Percentiles rank a stretch among this genome's conserved stretches.
Conservation (phyloP, 441 rosid genomes). For the Populus hybrid region DNA sequence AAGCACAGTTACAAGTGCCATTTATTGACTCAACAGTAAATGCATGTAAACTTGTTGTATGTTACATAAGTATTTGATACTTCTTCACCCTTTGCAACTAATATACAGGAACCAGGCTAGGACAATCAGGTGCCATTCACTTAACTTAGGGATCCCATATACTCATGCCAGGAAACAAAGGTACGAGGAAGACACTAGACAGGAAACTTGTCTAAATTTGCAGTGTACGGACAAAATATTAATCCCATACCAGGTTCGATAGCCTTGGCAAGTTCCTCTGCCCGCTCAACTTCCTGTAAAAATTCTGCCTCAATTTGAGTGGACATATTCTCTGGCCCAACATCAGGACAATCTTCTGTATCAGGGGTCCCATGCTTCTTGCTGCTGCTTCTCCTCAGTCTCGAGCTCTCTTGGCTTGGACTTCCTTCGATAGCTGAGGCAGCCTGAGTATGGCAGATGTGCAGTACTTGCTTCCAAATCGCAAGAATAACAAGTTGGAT, state of each 20-base stretch:
- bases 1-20: background rate
- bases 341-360: slow-evolving; percentile 34
- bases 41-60: background rate
- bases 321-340: slow-evolving; percentile 47
- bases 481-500: slow-evolving; percentile 90
- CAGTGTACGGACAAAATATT: background rate
- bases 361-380: slow-evolving; percentile 46
- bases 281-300: slow-evolving; percentile 72
- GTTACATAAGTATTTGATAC: background rate
- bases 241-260: slow-evolving; percentile 63
- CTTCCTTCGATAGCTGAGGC: slow-evolving; percentile 86
- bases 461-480: slow-evolving; percentile 91
- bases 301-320: slow-evolving; percentile 72
- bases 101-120: background rate
- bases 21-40: background rate
- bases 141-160: background rate
- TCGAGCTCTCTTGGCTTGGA: slow-evolving; percentile 48
- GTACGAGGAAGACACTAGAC: background rate
- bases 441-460: slow-evolving; percentile 92
- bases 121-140: background rate
- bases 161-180: background rate
- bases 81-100: background rate
- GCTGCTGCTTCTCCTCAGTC: slow-evolving; percentile 45
- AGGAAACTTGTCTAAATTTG: background rate
- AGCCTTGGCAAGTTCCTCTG: slow-evolving; percentile 77